Conservation (phyloP, 78 protist genomes). For the Isochrysis galbana region DNA sequence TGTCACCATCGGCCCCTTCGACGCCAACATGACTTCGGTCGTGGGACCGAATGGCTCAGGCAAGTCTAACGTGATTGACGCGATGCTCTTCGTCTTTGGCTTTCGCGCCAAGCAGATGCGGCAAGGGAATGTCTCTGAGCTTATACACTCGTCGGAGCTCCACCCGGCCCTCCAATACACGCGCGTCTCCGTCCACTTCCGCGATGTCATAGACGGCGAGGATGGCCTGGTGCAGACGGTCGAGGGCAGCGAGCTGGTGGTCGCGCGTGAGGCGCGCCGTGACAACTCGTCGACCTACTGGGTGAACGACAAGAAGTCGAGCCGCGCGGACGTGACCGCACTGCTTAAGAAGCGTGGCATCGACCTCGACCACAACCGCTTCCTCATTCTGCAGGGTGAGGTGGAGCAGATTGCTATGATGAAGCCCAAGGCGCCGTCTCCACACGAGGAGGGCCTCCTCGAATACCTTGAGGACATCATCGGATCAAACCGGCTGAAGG, state of each 20-base stretch:
- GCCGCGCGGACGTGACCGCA: constrained; percentile 54
- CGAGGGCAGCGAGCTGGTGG: constrained; percentile 73
- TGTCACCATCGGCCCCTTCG: constrained; percentile 93
- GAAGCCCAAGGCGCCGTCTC: constrained; percentile 94
- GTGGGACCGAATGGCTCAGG: constrained; percentile 99
- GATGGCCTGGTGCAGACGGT: constrained; percentile 56
- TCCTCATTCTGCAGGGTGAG: constrained; percentile 97
- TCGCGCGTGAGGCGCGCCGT: constrained; percentile 78
- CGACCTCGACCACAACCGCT: constrained; percentile 98
- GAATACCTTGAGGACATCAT: constrained; percentile 99
- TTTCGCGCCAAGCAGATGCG: constrained; percentile 90
- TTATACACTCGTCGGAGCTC: constrained; percentile 92
- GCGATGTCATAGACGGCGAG: constrained; percentile 79
- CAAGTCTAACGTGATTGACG: constrained; percentile 99
- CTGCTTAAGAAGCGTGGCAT: constrained; percentile 82
- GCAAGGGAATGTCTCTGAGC: constrained; percentile 85
- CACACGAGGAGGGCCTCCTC: constrained; percentile 70
- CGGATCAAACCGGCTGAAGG: constrained; percentile 79
- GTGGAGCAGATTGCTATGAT: constrained; percentile 98
- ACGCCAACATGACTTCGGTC: constrained; percentile 91
- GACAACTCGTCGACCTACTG: constrained; percentile 70
- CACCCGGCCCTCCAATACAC: constrained; percentile 66
- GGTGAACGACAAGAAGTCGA: constrained; percentile 62
- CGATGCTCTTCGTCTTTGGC: constrained; percentile 98
- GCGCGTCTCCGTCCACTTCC: constrained; percentile 92